Evolutionary conservation across 805 yeast species (phyloP).

Genomic region (Nakazawaea ernobii): DNA sequence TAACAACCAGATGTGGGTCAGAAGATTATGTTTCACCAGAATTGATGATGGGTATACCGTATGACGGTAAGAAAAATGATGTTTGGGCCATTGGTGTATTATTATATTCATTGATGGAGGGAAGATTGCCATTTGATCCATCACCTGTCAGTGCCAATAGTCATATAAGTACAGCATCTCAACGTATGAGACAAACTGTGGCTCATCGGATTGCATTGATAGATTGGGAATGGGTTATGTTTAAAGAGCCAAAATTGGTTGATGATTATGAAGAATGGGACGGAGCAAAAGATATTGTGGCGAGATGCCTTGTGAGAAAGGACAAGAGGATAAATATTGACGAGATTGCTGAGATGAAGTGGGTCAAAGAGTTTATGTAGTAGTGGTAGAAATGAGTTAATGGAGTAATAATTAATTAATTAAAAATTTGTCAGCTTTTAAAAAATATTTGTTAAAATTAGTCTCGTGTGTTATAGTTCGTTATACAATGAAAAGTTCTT

Average conservation of each 20-base stretch:
- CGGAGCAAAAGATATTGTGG: conserved; percentile 46
- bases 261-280: conserved; percentile 29
- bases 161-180: conserved; percentile 32
- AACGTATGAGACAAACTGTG: conserved; percentile 47
- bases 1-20: conserved; percentile 90
- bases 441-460: too few relatives aligned
- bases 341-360: conserved; percentile 27
- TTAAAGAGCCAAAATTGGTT: conserved; percentile 28
- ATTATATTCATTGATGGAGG: conserved; percentile 78
- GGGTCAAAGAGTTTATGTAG: conserved; percentile 18
- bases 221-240: conserved; percentile 80
- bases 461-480: too few relatives aligned
- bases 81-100: conserved; percentile 94
- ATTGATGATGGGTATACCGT: conserved; percentile 79
- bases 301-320: conserved; percentile 40
- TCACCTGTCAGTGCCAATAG: conserved; percentile 46
- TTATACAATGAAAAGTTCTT: background rate
- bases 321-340: conserved; percentile 34
- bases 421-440: too few relatives aligned
- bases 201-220: conserved; percentile 89
- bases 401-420: too few relatives aligned
- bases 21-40: conserved; percentile 97
- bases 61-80: conserved; percentile 88
- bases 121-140: conserved; percentile 87
- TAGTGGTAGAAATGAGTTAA: too few relatives aligned